Base-by-base conservation (phyloP, 345 rosid species). In the Psidium friedrichsthalianum region DNA sequence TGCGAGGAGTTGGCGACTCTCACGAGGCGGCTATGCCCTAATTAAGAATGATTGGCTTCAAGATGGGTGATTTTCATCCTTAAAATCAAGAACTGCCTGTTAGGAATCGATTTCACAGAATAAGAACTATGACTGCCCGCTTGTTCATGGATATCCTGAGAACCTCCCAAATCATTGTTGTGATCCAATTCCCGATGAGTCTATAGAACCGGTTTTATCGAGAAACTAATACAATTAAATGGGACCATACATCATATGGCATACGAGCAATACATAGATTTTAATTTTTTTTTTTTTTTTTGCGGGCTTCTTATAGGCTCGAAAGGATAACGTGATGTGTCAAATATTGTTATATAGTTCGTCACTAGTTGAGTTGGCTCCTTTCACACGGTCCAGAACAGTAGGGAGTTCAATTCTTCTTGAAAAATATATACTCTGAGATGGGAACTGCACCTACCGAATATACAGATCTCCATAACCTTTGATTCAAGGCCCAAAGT, bases 211-310 rank as follows among this genome's bases (percentile, higher is more conserved):
- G 51, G 11, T 47, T 6, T 1, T 47, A 47, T 2, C 51, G 51
- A 8, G 2, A 47, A 47, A 47, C 11, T 11, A 47, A 8, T 6
- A 9, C 51, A 47, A 92, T 91, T 93, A 91, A 92, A 86, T 97
- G 97, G 98, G 69, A 90, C 59, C 92, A 97, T n/a, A 80, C 93
- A 95, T 96, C 64, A 93, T 97, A 91, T 96, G 99, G 98, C 96
- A 87, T 85, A 85, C 88, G 54, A 47, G 49, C 56, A 25, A 42
- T 22, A 11, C 13, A 74, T 9, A 18, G 16, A 56, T 56, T 21
- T 27, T 10, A 51, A n/a, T 81, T 22, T 40, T n/a, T n/a, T n/a
- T n/a, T n/a, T n/a, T n/a, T n/a, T n/a, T n/a, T n/a, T n/a, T n/a
- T n/a, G n/a, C n/a, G 22, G 44, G 44, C 56, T 55, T 56, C 74